Conservation (phyloP, 495 filamentous ascomycete genomes). For the Aspergillus nanangensis region DNA sequence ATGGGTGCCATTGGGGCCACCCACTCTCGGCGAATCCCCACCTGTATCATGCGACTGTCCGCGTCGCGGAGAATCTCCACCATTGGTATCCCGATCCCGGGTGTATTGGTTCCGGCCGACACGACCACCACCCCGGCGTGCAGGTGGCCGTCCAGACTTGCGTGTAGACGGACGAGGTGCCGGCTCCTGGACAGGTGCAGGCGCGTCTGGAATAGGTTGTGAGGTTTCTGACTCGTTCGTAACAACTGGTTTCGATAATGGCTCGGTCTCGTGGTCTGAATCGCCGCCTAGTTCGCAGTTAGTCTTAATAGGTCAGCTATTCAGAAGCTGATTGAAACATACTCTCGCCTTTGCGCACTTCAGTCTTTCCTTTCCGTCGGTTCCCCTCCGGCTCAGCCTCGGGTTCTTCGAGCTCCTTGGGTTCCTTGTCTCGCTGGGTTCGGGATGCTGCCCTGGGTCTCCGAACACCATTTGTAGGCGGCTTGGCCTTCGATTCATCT, state of each 20-base stretch:
- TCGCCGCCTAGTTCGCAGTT: conserved; percentile 19
- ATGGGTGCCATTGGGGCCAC: conserved; percentile 28
- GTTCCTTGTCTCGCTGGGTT: conserved; percentile 67
- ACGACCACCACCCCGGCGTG: conserved; percentile 56
- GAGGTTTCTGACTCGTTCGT: conserved; percentile 36
- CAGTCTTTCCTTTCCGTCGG: conserved; percentile 70
- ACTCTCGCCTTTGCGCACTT: conserved; percentile 75
- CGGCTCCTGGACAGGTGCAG: conserved; percentile 41
- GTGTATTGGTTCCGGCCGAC: conserved; percentile 86
- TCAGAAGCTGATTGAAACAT: conserved; percentile 16
- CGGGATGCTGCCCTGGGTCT: conserved; percentile 63
- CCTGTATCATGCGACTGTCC: conserved; percentile 62
- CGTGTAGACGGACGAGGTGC: conserved; percentile 48
- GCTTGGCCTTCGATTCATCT: conserved; percentile 52
- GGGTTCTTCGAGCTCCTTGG: conserved; percentile 59
- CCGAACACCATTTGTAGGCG: conserved; percentile 49
- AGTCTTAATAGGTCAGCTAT: conserved; percentile 2
- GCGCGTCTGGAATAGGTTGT: conserved; percentile 50
- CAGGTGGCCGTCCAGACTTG: conserved; percentile 64
- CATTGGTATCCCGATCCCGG: conserved; percentile 62
- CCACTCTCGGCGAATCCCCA: conserved; percentile 35
- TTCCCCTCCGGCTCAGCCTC: conserved; percentile 67
- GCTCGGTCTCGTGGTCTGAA: conserved; percentile 34
- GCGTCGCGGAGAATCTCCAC: conserved; percentile 56
- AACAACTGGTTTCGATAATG: conserved; percentile 35